phyloP scores from a whole-genome alignment of 208 protist genomes.

The Trypanosoma caninum region DNA sequence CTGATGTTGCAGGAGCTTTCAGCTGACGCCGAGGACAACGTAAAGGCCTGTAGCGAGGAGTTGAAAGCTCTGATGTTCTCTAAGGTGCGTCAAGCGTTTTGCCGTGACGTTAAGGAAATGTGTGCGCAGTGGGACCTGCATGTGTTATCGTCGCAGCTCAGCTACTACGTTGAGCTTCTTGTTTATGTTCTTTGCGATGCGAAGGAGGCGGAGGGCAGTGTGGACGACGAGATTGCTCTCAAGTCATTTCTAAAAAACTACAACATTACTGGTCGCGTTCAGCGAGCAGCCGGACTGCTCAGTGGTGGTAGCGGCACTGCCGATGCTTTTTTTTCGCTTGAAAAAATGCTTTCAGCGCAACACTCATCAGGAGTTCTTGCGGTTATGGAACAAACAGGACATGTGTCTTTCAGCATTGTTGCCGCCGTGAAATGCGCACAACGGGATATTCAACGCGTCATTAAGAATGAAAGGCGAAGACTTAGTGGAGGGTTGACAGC shows the following conservation, averaged over 20 bases:
- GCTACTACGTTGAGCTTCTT: slow-evolving; percentile 79
- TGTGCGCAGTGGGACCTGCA: slow-evolving; percentile 69
- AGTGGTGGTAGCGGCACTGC: slow-evolving; percentile 27
- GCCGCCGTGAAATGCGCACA: slow-evolving; percentile 69
- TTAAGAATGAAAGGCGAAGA: slow-evolving; percentile 13
- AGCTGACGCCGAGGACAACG: slow-evolving; percentile 7
- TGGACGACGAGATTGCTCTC: slow-evolving; percentile 53
- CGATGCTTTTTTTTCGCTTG: slow-evolving; percentile 34
- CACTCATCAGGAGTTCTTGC: slow-evolving; percentile 57
- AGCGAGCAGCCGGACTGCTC: slow-evolving; percentile 46
- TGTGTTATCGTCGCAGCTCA: slow-evolving; percentile 75
- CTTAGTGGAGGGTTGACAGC: slow-evolving; percentile 8
- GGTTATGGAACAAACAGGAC: slow-evolving; percentile 73
- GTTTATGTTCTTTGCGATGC: slow-evolving; percentile 75
- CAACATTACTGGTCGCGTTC: slow-evolving; percentile 44
- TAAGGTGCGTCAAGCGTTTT: slow-evolving; percentile 37
- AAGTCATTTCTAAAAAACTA: slow-evolving; percentile 58
- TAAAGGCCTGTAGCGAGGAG: slow-evolving; percentile 10
- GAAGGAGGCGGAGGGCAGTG: slow-evolving; percentile 56
- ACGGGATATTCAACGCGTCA: slow-evolving; percentile 33
- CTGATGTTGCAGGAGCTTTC: slow-evolving; percentile 1
- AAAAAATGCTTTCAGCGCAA: slow-evolving; percentile 55
- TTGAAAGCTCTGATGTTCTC: slow-evolving; percentile 18
- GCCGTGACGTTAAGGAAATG: slow-evolving; percentile 47
- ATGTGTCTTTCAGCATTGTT: slow-evolving; percentile 74